Evolutionary conservation across 1,284 basidiomycete genomes (phyloP).

Genomic region (Fereydounia khargensis): DNA sequence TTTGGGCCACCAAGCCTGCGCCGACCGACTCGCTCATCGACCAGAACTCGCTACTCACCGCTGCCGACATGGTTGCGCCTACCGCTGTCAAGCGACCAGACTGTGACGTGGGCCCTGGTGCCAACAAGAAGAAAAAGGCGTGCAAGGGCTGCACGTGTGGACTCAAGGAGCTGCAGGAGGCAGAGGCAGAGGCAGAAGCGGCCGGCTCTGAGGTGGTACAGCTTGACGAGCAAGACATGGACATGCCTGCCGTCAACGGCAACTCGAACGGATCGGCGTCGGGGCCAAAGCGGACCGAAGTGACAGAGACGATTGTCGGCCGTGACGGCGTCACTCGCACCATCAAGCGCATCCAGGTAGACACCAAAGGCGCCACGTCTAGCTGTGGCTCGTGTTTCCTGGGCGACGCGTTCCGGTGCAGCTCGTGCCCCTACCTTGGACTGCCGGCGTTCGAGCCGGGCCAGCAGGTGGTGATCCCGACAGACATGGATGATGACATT

Average conservation of each 20-base stretch:
- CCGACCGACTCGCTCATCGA: conserved; percentile 26
- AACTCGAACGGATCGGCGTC: too few species aligned
- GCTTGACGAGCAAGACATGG: conserved; percentile 46
- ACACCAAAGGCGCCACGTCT: conserved; percentile 65
- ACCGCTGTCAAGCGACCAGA: conserved; percentile 47
- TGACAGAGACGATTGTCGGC: conserved; percentile 46
- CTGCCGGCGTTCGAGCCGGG: conserved; percentile 97
- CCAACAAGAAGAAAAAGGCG: conserved; percentile 48
- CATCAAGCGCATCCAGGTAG: conserved; percentile 54
- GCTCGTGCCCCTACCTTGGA: conserved; percentile 90
- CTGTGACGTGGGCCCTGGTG: conserved; percentile 46
- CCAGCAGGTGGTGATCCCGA: conserved; percentile 77
- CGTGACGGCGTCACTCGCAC: conserved; percentile 47
- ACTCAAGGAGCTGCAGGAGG: conserved; percentile 52
- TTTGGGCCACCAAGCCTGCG: conserved; percentile 49
- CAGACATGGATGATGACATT: conserved; percentile 54
- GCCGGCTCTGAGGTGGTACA: conserved; percentile 33
- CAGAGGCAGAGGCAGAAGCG: conserved; percentile 41
- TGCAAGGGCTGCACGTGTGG: conserved; percentile 57
- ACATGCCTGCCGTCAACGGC: too few species aligned
- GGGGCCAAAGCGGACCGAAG: conserved; percentile 40
- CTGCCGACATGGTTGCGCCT: conserved; percentile 32
- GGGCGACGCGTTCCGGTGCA: conserved; percentile 95
- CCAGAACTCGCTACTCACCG: conserved; percentile 37
- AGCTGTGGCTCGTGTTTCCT: conserved; percentile 98